Evolutionary conservation across 1,284 basidiomycete genomes (phyloP).

Genomic region (Pseudozyma hubeiensis): DNA sequence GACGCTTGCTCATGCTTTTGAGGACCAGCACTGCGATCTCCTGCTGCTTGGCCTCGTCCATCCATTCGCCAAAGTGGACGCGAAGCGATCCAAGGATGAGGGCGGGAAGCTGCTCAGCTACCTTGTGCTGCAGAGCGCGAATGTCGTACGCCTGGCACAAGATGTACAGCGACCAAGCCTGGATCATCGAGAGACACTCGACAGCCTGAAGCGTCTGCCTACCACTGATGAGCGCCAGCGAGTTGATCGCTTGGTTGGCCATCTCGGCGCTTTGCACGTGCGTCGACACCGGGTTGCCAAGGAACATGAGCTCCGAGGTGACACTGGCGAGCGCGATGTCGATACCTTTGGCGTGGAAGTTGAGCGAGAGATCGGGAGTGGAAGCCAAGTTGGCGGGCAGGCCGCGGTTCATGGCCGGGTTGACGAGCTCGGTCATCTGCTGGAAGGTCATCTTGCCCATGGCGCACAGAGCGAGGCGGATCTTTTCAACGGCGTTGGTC

Average conservation of each 20-base stretch:
- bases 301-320: constrained; percentile 78
- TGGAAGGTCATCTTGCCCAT: constrained; percentile 85
- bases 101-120: constrained; percentile 41
- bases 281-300: constrained; percentile 85
- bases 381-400: constrained; percentile 55
- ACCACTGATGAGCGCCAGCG: constrained; percentile 55
- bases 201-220: constrained; percentile 55
- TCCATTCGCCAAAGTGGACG: constrained; percentile 59
- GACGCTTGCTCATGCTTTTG: constrained; percentile 49
- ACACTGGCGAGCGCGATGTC: constrained; percentile 76
- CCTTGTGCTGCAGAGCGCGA: constrained; percentile 56
- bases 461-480: constrained; percentile 81
- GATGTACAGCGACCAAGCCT: constrained; percentile 61
- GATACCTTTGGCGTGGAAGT: constrained; percentile 85
- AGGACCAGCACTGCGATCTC: constrained; percentile 46
- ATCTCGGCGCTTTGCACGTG: constrained; percentile 75
- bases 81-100: constrained; percentile 41
- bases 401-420: constrained; percentile 57
- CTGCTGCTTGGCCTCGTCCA: constrained; percentile 47
- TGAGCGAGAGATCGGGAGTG: constrained; percentile 67
- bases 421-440: constrained; percentile 82
- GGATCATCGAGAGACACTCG: constrained; percentile 58
- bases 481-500: constrained; percentile 88
- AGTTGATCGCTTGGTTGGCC: constrained; percentile 61
- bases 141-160: constrained; percentile 64